phyloP scores from a whole-genome alignment of 352 stramenopile species.

The Phytophthora brassicae region DNA sequence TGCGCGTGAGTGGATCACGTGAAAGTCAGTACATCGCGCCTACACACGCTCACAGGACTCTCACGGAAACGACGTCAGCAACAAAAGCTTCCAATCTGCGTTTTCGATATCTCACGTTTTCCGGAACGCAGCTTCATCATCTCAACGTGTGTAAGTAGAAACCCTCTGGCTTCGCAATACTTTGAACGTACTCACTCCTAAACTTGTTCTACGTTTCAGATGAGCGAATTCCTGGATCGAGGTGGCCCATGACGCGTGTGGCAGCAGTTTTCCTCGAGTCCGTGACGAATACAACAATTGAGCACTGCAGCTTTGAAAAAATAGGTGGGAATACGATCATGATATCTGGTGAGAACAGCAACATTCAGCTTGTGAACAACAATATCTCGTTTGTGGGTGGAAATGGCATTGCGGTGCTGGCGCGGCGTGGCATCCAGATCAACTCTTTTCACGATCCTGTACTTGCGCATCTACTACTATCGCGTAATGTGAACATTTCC shows the following conservation, averaged over 20 bases:
- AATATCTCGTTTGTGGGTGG: slow-evolving; percentile 68
- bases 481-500: slow-evolving; percentile 51
- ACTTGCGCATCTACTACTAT: slow-evolving; percentile 42
- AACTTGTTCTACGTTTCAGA: slow-evolving; percentile 20
- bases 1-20: slow-evolving; percentile 58
- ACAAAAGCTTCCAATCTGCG: slow-evolving; percentile 39
- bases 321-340: slow-evolving; percentile 72
- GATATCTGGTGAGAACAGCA: slow-evolving; percentile 56
- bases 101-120: slow-evolving; percentile 67
- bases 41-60: slow-evolving; percentile 41
- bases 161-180: background rate
- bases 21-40: slow-evolving; percentile 54
- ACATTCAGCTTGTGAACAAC: slow-evolving; percentile 62
- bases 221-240: slow-evolving; percentile 39
- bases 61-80: slow-evolving; percentile 50
- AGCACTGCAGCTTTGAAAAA: slow-evolving; percentile 69
- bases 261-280: slow-evolving; percentile 71
- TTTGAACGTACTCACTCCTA: background rate
- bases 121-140: slow-evolving; percentile 58
- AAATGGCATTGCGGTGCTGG: slow-evolving; percentile 51
- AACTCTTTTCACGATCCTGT: slow-evolving; percentile 46
- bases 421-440: slow-evolving; percentile 27
- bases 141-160: slow-evolving; percentile 59
- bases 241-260: slow-evolving; percentile 60
- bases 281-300: slow-evolving; percentile 44